Evolutionary conservation across 2,329 filamentous ascomycete genomes (phyloP), one percentile per base, ranked within the genome.

Genomic region (Coniochaeta sp.): DNA sequence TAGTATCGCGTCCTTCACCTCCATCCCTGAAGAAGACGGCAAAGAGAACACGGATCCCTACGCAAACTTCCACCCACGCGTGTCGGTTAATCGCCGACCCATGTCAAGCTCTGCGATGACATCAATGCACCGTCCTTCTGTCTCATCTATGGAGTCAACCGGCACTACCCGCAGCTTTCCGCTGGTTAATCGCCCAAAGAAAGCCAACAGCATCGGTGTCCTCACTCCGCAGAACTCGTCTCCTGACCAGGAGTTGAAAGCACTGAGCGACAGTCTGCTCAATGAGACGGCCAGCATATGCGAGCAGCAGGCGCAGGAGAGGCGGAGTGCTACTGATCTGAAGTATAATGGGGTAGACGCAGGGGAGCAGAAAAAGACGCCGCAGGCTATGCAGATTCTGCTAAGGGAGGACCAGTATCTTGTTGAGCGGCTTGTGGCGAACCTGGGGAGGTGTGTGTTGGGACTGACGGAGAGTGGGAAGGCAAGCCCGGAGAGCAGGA

Each of bases 111-210:
- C 66, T 14, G 67, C 69, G 2, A 61, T 65, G 1, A 64, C 66
- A 9, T 51, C 52, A 4, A 48, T 70, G 51, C 79, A 83, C 58
- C 77, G 79, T 1, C 78, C 81, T 6, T 82, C 80, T 0, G 64
- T 77, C 20, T 78, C 79, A 4, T 81, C 79, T 0, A 72, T 82
- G 53, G 77, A 78, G 45, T 85, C 81, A 0, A 74, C 71, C 0
- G 79, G 79, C 14, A 84, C 82, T 1, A 79, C 75, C 49, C 72
- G 82, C 57, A 85, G 79, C 61, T 85, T 85, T 56, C 82, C 82
- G 1, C 69, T 85, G 5, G 74, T 84, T 38, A 79, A 76, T 58
- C 79, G 73, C 58, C 60, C 72, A 14, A 76, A 71, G 55, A 62
- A 69, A 8, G 50, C 58, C 12, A 72, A 69, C 48, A 72, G 68